Evolutionary conservation across 2,329 filamentous ascomycete genomes (phyloP), one percentile per base, ranked within the genome.

Genomic region (Beauveria sp.): DNA sequence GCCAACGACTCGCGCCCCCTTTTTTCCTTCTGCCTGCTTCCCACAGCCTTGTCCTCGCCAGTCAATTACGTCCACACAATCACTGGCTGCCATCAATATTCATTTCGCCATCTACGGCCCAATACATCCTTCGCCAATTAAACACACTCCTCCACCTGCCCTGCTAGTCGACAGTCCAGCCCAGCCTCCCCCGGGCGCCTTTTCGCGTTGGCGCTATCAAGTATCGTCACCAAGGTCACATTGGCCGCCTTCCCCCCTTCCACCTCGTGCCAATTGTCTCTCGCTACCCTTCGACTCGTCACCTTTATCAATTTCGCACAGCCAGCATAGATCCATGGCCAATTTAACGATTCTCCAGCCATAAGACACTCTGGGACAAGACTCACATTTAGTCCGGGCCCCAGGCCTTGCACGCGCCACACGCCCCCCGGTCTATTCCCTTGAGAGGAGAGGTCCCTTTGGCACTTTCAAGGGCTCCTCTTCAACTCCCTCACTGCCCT

Each of bases 321-420:
- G 51, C 34, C 43, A 34, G 8, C 22, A 46, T 60, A 30, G 28
- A 46, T 56, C 53, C 52, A 61, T 61, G 60, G 46, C 60, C 60
- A 61, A 61, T 61, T 57, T 61, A 51, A 61, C 60, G 14, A 20
- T 61, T 46, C 53, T 47, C 53, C 60, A 56, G 60, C 59, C 51
- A 50, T 55, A 50, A 61, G 59, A 61, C 60, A 61, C 52, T 53
- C 58, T 60, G 58, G 58, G 26, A 60, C 58, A 60, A 58, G 50
- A 54, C 50, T 54, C 50, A 47, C 38, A 34, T 47, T 60, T 54
- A 50, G 40, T 42, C 28, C 16, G 28, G 58, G 58, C 20, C 28
- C 38, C 10, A 43, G 28, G 34, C 50, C 45, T 54, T 28, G 58
- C 50, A 60, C 40, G 42, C 58, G 58, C 50, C 49, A 60, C 49